phyloP scores from a whole-genome alignment of 163 green algal species.

The Chlamydomonas reinhardtii region DNA sequence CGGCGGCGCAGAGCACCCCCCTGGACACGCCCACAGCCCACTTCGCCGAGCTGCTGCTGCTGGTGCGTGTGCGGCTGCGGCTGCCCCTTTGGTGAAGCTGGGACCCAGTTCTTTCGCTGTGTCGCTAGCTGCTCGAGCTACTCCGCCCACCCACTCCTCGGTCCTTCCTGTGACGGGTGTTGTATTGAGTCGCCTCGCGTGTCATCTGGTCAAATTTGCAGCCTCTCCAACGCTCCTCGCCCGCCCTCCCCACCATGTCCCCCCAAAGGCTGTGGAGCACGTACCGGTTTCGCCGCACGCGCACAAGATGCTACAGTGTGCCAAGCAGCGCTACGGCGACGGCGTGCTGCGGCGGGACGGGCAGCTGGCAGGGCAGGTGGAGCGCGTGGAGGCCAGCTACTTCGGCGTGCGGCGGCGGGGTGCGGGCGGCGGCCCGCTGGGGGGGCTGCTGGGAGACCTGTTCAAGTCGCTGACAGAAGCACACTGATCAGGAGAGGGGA shows the following conservation, averaged over 20 bases:
- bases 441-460: slow-evolving; percentile 11
- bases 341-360: slow-evolving; percentile 33
- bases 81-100: too few relatives aligned
- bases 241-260: too few relatives aligned
- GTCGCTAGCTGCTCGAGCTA: too few relatives aligned
- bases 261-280: slow-evolving; percentile 19
- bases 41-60: slow-evolving; percentile 41
- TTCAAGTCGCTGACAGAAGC: slow-evolving; percentile 26
- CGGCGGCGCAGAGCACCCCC: neutral
- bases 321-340: slow-evolving; percentile 28
- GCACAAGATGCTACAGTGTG: slow-evolving; percentile 11
- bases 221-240: neutral
- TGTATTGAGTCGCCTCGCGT: too few relatives aligned
- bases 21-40: slow-evolving; percentile 34
- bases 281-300: neutral
- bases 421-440: slow-evolving; percentile 8
- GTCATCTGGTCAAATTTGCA: too few relatives aligned
- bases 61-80: neutral
- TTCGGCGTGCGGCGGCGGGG: slow-evolving; percentile 21
- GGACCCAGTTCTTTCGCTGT: too few relatives aligned
- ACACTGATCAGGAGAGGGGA: neutral
- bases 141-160: too few relatives aligned
- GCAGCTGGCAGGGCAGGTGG: neutral
- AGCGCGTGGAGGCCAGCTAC: slow-evolving; percentile 1
- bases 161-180: too few relatives aligned